Percentiles rank a stretch among this genome's conserved stretches.
phyloP scores from a whole-genome alignment of 2,329 filamentous ascomycete species.

The Fusarium cyanostomum region DNA sequence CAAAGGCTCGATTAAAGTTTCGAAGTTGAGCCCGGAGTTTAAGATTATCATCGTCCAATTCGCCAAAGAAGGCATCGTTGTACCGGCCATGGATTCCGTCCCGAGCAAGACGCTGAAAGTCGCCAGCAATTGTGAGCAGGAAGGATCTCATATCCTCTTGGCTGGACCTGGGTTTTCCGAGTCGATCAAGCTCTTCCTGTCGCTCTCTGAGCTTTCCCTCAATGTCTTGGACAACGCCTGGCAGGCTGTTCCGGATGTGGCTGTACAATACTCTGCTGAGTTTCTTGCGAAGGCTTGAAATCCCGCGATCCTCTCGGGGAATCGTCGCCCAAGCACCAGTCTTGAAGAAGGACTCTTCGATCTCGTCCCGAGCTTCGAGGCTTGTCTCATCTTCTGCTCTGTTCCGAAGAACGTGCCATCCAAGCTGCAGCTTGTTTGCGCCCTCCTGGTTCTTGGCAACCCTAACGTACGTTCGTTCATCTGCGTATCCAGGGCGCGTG shows the following conservation, averaged over 20 bases:
- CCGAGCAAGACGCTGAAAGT: slow-evolving; percentile 47
- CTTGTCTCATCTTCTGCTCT: slow-evolving; percentile 47
- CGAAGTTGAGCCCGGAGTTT: slow-evolving; percentile 47
- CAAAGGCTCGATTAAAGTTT: slow-evolving; percentile 46
- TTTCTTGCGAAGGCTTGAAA: slow-evolving; percentile 46
- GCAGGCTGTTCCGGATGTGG: slow-evolving; percentile 44
- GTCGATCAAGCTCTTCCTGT: slow-evolving; percentile 24
- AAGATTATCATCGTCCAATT: slow-evolving; percentile 6
- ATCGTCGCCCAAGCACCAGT: slow-evolving; percentile 41
- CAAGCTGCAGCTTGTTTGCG: slow-evolving; percentile 49
- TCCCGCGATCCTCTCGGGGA: slow-evolving; percentile 45
- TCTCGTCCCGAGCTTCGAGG: slow-evolving; percentile 42
- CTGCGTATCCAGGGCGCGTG: slow-evolving; percentile 48
- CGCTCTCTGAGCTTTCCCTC: slow-evolving; percentile 35
- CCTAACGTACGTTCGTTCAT: slow-evolving; percentile 52
- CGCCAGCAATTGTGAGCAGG: slow-evolving; percentile 48
- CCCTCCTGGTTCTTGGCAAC: slow-evolving; percentile 47
- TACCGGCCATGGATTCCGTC: slow-evolving; percentile 46
- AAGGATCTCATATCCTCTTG: slow-evolving; percentile 45
- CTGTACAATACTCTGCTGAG: slow-evolving; percentile 47
- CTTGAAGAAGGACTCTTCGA: slow-evolving; percentile 48
- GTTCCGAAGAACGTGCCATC: slow-evolving; percentile 66
- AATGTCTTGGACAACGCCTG: slow-evolving; percentile 41
- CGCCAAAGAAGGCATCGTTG: slow-evolving; percentile 51
- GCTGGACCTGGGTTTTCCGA: slow-evolving; percentile 36